Conservation (phyloP, 2,329 filamentous ascomycete species). For the Lachnellula cervina region DNA sequence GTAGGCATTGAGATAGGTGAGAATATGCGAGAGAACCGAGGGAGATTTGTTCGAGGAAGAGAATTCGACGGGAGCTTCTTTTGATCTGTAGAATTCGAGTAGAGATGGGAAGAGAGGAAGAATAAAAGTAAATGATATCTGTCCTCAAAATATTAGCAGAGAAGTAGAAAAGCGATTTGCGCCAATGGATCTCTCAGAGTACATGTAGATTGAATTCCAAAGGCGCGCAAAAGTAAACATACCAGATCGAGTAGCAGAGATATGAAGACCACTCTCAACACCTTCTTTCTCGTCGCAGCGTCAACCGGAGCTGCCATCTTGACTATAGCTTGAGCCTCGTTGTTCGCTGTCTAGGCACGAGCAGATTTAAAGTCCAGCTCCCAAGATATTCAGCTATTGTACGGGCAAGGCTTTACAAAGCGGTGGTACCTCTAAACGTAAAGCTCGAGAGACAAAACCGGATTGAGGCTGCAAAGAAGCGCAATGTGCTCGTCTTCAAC, state of each 20-base stretch:
- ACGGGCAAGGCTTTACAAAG: too few relatives aligned
- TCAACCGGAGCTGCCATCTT: conserved; percentile 39
- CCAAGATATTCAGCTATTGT: neutral
- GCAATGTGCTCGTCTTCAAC: neutral
- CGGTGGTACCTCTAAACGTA: too few relatives aligned
- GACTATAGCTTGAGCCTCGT: neutral
- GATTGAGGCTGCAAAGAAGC: neutral
- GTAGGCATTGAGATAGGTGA: conserved; percentile 85
- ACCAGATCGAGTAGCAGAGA: conserved; percentile 89
- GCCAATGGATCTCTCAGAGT: neutral
- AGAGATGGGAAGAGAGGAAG: conserved; percentile 93
- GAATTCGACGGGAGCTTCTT: conserved; percentile 54
- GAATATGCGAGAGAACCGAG: conserved; percentile 72
- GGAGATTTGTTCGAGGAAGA: conserved; percentile 40
- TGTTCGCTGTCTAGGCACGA: neutral
- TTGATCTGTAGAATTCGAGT: conserved; percentile 90
- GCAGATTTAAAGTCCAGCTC: neutral
- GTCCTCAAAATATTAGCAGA: neutral
- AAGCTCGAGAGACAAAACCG: neutral
- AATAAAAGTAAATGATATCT: conserved; percentile 99
- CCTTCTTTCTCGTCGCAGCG: conserved; percentile 63
- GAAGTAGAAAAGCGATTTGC: too few relatives aligned
- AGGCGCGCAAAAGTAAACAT: conserved; percentile 33
- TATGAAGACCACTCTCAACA: conserved; percentile 81
- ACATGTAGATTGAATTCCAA: neutral